phyloP scores from a whole-genome alignment of 2,329 filamentous ascomycete genomes.

The Bisporella sp. region DNA sequence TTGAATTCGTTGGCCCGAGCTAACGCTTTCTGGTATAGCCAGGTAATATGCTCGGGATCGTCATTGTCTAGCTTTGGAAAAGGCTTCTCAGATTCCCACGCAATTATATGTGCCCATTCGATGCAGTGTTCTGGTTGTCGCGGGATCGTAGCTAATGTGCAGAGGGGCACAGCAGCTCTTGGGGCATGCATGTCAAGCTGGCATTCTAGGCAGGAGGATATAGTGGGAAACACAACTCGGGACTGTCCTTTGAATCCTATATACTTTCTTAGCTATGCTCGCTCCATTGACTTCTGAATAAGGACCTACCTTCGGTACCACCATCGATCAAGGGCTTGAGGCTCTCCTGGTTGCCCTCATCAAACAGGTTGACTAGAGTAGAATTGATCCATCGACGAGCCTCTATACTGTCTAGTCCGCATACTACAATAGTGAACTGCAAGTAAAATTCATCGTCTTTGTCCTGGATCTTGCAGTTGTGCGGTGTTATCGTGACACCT shows the following conservation, averaged over 20 bases:
- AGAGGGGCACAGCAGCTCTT: conserved; percentile 92
- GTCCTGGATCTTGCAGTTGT: conserved; percentile 93
- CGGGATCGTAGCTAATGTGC: conserved; percentile 92
- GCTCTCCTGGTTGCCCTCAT: conserved; percentile 72
- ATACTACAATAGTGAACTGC: conserved; percentile 91
- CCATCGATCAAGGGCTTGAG: conserved; percentile 94
- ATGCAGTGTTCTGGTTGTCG: conserved; percentile 97
- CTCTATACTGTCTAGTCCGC: conserved; percentile 93
- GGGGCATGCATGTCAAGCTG: conserved; percentile 98
- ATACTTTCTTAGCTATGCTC: neutral
- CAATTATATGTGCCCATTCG: conserved; percentile 98
- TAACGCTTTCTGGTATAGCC: conserved; percentile 84
- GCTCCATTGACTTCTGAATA: neutral
- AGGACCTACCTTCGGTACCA: conserved; percentile 69
- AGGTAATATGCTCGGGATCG: conserved; percentile 94
- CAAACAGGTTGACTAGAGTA: conserved; percentile 84
- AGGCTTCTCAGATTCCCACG: conserved; percentile 82
- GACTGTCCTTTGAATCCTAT: conserved; percentile 92
- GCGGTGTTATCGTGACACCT: conserved; percentile 86
- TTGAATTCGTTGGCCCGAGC: conserved; percentile 79
- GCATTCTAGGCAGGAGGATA: conserved; percentile 96
- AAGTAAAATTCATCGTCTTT: conserved; percentile 95
- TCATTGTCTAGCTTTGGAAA: conserved; percentile 89
- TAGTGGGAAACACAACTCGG: conserved; percentile 81
- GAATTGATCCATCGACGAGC: conserved; percentile 98